Conservation (phyloP, 1,284 basidiomycete species). For the Trichosporon sp. region DNA sequence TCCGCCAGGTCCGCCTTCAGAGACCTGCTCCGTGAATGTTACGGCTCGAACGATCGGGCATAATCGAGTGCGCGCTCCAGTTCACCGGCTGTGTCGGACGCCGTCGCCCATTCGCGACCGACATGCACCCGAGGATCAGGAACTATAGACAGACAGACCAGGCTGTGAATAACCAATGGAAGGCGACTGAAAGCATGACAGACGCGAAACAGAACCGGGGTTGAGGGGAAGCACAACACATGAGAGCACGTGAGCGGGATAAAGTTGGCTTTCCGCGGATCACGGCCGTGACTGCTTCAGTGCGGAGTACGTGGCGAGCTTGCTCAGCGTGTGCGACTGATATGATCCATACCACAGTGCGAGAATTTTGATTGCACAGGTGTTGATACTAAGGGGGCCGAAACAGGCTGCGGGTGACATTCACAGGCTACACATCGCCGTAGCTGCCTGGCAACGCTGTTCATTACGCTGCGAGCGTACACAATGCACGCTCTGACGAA, state of each 20-base stretch:
- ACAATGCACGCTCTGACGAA: no score
- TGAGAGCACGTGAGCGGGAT: not conserved
- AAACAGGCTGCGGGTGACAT: not conserved
- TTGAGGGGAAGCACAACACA: no score
- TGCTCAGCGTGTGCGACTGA: not conserved
- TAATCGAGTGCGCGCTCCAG: no score
- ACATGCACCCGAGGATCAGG: not conserved
- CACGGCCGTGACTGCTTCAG: not conserved
- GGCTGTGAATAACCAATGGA: not conserved
- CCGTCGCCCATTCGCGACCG: not conserved
- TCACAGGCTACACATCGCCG: no score
- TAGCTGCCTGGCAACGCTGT: no score
- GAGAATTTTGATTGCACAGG: not conserved
- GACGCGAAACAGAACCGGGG: not conserved
- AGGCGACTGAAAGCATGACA: not conserved
- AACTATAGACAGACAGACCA: not conserved
- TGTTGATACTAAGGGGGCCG: not conserved
- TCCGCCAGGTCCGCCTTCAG: not conserved
- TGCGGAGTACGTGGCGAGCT: not conserved
- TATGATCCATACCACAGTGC: not conserved
- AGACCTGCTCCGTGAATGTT: not conserved
- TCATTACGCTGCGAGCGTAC: no score
- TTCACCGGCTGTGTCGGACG: no score
- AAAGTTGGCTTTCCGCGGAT: constrained; percentile 4
- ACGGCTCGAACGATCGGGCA: no score